These are phyloP conservation scores for Smittium culicis DNA, from an alignment of 371 early-diverging fungal species.

Conservation along the genomic window DNA sequence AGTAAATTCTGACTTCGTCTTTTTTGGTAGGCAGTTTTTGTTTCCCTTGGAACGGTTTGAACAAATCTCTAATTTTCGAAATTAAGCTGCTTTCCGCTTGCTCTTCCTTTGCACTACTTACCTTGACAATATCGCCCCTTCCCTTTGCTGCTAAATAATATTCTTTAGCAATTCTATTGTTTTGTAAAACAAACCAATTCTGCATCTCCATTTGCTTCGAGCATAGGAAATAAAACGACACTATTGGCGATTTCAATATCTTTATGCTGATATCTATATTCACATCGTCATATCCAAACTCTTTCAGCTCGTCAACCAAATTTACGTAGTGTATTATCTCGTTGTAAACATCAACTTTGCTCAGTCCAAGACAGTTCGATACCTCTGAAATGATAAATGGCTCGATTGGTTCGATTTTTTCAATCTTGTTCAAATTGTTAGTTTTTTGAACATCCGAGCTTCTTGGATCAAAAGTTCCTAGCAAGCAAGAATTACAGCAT, in stretches of 20 bases:
- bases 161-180: slow-evolving; percentile 18
- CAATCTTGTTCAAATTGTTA: background rate
- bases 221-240: slow-evolving; percentile 27
- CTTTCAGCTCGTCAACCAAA: background rate
- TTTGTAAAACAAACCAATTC: background rate
- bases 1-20: background rate
- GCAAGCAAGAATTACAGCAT: background rate
- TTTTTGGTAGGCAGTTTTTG: background rate
- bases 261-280: background rate
- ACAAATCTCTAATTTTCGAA: background rate
- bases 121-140: background rate
- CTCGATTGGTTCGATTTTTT: background rate
- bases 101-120: background rate
- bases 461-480: background rate
- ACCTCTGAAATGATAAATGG: background rate
- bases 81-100: background rate
- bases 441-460: background rate
- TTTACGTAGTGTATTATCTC: background rate
- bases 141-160: slow-evolving; percentile 15
- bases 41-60: background rate
- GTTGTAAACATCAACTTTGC: background rate
- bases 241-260: slow-evolving; percentile 30
- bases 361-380: background rate
- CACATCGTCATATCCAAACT: background rate
- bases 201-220: slow-evolving; percentile 26